Evolutionary conservation across 2,329 filamentous ascomycete species (phyloP).

Genomic region (Cordyceps pruinosa): DNA sequence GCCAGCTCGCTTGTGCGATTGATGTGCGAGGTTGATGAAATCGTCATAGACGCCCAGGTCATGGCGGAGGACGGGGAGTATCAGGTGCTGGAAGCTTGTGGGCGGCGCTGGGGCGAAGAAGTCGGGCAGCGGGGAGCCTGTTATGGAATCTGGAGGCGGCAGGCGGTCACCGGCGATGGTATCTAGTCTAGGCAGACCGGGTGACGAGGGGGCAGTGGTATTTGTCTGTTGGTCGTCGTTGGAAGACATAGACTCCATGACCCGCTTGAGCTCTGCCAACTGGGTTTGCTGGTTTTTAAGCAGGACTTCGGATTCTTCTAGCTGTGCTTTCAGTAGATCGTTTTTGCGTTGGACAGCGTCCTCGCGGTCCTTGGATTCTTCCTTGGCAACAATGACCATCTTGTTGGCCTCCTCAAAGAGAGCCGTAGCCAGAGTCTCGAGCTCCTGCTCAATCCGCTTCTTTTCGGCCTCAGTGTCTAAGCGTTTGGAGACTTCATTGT

Average conservation of each 20-base stretch:
- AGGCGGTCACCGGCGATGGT: conserved; percentile 37
- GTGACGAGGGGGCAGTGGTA: conserved; percentile 75
- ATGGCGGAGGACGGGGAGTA: conserved; percentile 75
- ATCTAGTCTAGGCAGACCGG: conserved; percentile 66
- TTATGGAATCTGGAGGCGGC: conserved; percentile 24
- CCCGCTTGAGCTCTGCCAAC: conserved; percentile 78
- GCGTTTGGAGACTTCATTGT: conserved; percentile 60
- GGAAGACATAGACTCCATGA: conserved; percentile 79
- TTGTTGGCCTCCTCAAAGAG: conserved; percentile 98
- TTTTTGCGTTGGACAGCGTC: conserved; percentile 77
- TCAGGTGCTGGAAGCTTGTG: conserved; percentile 71
- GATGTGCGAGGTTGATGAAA: conserved; percentile 68
- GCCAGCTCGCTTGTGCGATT: conserved; percentile 52
- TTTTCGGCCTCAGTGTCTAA: conserved; percentile 67
- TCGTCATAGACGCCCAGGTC: conserved; percentile 79
- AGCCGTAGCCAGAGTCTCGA: conserved; percentile 83
- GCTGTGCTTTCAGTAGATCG: conserved; percentile 76
- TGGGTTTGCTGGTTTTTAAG: conserved; percentile 91
- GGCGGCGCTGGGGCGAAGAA: conserved; percentile 48
- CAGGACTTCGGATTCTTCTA: conserved; percentile 79
- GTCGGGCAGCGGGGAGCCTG: conserved; percentile 35
- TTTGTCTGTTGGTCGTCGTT: conserved; percentile 66
- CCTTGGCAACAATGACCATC: conserved; percentile 87
- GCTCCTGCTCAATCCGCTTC: conserved; percentile 82
- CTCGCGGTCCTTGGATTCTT: conserved; percentile 78